A percentile compares a stretch with the other conserved stretches of the same genome.
These are phyloP conservation scores for Acer campestre DNA, from an alignment of 345 rosid genomes.

Conservation along the genomic window DNA sequence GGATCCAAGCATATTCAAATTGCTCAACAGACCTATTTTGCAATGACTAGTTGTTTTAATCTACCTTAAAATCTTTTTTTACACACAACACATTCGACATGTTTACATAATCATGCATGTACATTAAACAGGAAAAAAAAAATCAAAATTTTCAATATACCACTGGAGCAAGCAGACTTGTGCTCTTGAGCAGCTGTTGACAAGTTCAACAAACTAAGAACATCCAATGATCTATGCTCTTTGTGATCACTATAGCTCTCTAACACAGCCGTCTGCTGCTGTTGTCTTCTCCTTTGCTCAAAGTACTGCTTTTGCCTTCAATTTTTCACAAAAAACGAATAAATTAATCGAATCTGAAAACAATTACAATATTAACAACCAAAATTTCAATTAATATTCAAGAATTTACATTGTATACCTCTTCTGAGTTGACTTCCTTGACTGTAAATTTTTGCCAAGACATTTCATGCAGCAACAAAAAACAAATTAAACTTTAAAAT, in stretches of 20 bases:
- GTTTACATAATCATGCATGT: background rate
- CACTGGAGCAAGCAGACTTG: slow-evolving; percentile 33
- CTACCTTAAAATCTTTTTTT: background rate
- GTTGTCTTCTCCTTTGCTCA: slow-evolving; percentile 75
- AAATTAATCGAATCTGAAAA: background rate
- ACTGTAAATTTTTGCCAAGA: slow-evolving; percentile 27
- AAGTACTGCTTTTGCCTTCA: slow-evolving; percentile 86
- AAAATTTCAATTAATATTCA: background rate
- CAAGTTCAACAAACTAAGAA: slow-evolving; percentile 62
- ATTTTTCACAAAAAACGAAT: slow-evolving; percentile 13
- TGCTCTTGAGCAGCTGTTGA: slow-evolving; percentile 40
- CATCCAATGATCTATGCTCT: slow-evolving; percentile 70
- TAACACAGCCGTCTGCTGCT: slow-evolving; percentile 38
- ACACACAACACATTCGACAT: background rate
- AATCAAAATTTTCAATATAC: slow-evolving; percentile 25
- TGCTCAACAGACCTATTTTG: background rate
- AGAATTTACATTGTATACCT: slow-evolving; percentile 34
- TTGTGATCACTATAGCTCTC: slow-evolving; percentile 38
- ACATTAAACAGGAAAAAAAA: too few relatives aligned
- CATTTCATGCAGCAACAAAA: slow-evolving; percentile 21
- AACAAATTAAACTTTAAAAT: background rate
- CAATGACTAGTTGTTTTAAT: background rate
- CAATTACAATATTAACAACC: background rate
- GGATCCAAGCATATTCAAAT: background rate
- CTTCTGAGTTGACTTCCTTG: slow-evolving; percentile 59